These are phyloP conservation scores for Pulveroboletus sp. DNA, from an alignment of 768 basidiomycete species.

Conservation along the genomic window DNA sequence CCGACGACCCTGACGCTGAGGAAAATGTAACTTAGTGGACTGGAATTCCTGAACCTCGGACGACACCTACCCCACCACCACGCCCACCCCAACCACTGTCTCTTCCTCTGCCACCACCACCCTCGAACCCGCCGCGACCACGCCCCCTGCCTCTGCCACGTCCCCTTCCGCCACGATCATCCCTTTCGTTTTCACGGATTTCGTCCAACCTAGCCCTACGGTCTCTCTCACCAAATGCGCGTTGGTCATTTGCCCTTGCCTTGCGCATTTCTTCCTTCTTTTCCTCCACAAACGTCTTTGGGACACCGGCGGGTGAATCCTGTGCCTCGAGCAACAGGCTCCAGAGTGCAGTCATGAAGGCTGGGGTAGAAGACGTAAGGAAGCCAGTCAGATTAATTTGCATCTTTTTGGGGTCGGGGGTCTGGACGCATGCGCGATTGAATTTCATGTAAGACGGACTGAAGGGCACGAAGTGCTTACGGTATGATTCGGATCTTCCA, in stretches of 20 bases:
- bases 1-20: constrained; percentile 44
- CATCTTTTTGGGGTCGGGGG: constrained; percentile 91
- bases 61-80: constrained; percentile 45
- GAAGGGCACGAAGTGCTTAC: constrained; percentile 41
- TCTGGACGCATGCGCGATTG: constrained; percentile 39
- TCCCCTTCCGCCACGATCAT: constrained; percentile 45
- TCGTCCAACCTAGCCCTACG: constrained; percentile 66
- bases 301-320: constrained; percentile 81
- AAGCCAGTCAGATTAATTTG: constrained; percentile 94
- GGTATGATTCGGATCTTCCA: constrained; percentile 83
- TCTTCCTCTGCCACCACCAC: constrained; percentile 45
- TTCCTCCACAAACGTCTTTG: constrained; percentile 83
- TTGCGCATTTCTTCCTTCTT: constrained; percentile 90
- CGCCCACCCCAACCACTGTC: constrained; percentile 67
- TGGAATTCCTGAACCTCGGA: not conserved
- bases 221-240: constrained; percentile 67
- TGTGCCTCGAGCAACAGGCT: constrained; percentile 91
- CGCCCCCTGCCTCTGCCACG: constrained; percentile 59
- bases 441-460: not conserved
- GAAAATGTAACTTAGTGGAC: constrained; percentile 9
- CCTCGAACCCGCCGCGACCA: constrained; percentile 46
- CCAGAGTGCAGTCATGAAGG: constrained; percentile 90
- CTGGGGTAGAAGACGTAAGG: constrained; percentile 77
- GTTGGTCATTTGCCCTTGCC: constrained; percentile 57
- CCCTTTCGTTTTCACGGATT: constrained; percentile 58